Base-by-base conservation (phyloP, 306 rosid genomes). In the Abrus pulchellus region DNA sequence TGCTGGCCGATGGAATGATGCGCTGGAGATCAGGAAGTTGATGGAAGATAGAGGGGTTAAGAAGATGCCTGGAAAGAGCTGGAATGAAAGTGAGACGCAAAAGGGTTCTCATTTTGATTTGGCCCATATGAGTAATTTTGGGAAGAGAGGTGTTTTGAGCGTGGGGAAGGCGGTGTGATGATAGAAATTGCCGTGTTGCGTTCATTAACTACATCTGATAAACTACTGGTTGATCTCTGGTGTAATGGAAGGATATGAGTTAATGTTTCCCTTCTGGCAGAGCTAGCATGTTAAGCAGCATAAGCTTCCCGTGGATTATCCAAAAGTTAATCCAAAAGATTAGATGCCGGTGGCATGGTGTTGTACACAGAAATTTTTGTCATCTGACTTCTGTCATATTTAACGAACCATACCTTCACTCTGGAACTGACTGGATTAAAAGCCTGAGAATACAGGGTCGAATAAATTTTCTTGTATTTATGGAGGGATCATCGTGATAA, bases 1-100 rank as follows among this genome's bases (percentile, higher is more conserved):
- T 6, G 88, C 80, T 64, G 99, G 97, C 45, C 74, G 94, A 67
- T 94, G 97, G 98, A 83, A 90, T 14, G 97, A 94, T 20, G 97
- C 97, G 10, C 4, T 81, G 40, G 86, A 82, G 74, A 80, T 94
- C 70, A 87, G 97, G 80, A 89, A 75, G 85, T 65, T 93, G 78
- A 94, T 94, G 97, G 89, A 76, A 77, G 88, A 88, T 69, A 87
- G 94, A 87, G 95, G 92, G 65, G 92, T 94, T 67, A 88, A 88
- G 87, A 94, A 94, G 90, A 69, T 56, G 83, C 90, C 92, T 0
- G 95, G 90, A 54, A 92, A 80, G 89, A 93, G 99, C 82, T 94
- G 99, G 99, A 74, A 91, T 53, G 91, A 89, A 30, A 83, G 90
- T 60, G 83, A 82, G 29, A 80, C 82, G 34, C 38, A 30, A 56